phyloP scores from a whole-genome alignment of 2,329 filamentous ascomycete species.

The Ophiostoma himal-ulmi region DNA sequence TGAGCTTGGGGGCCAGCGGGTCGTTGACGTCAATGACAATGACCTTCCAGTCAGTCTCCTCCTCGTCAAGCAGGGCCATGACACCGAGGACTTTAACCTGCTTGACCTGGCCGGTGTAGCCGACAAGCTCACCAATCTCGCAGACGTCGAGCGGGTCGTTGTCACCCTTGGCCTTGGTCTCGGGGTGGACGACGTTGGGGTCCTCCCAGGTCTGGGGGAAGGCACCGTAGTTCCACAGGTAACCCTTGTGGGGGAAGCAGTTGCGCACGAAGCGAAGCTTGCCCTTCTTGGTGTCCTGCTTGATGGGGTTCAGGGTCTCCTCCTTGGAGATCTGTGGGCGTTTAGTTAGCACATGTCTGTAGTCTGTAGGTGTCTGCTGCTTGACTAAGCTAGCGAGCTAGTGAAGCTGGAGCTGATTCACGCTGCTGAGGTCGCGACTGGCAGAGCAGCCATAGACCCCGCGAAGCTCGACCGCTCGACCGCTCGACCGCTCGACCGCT shows the following conservation, averaged over 20 bases:
- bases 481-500: too few species aligned
- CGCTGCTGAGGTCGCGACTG: background rate
- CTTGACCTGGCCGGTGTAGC: slow-evolving; percentile 94
- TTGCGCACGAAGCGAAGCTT: slow-evolving; percentile 99
- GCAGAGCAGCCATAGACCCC: background rate
- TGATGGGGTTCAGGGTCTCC: slow-evolving; percentile 96
- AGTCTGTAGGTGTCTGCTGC: background rate
- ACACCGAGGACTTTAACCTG: slow-evolving; percentile 99
- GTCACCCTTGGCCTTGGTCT: slow-evolving; percentile 99
- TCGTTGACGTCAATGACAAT: slow-evolving; percentile 99
- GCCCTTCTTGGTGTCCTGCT: slow-evolving; percentile 99
- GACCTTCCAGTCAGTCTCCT: slow-evolving; percentile 99
- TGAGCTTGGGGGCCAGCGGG: slow-evolving; percentile 89
- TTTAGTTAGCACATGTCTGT: slow-evolving; percentile 16
- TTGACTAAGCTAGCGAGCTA: background rate
- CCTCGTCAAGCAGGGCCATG: slow-evolving; percentile 98
- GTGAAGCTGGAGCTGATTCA: background rate
- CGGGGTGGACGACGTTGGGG: slow-evolving; percentile 88
- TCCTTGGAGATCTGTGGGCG: slow-evolving; percentile 85
- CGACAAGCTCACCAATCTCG: slow-evolving; percentile 98
- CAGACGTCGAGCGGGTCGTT: slow-evolving; percentile 99
- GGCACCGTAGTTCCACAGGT: slow-evolving; percentile 99
- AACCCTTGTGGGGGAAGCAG: slow-evolving; percentile 99
- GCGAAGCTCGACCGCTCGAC: too few species aligned
- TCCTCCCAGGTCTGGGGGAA: slow-evolving; percentile 99